Percentiles rank a stretch among this genome's conserved stretches.
Evolutionary conservation across 805 yeast species (phyloP).

Genomic region (Wickerhamiella azymoides): DNA sequence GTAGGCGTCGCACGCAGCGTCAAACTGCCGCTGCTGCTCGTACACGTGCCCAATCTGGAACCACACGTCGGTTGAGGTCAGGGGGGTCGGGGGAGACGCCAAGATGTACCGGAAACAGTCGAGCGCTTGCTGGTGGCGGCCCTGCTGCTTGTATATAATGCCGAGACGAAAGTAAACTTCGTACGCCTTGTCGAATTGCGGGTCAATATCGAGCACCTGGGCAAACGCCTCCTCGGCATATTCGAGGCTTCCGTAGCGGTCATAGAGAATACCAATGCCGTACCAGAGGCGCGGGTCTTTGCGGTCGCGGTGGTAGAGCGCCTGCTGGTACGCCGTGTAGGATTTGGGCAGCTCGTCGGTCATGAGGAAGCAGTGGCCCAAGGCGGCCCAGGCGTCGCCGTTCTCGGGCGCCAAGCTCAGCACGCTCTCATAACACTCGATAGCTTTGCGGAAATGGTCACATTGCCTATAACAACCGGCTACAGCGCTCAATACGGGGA

Average conservation of each 20-base stretch:
- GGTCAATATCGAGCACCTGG: constrained; percentile 87
- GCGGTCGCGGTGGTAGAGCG: constrained; percentile 82
- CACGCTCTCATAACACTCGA: constrained; percentile 84
- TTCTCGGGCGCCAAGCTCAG: constrained; percentile 67
- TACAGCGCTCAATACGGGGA: constrained; percentile 69
- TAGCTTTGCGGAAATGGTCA: constrained; percentile 87
- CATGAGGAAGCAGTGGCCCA: constrained; percentile 92
- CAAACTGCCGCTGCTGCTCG: constrained; percentile 85
- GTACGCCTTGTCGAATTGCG: constrained; percentile 88
- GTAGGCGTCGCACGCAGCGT: constrained; percentile 87
- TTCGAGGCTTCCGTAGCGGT: constrained; percentile 88
- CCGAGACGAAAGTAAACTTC: constrained; percentile 95
- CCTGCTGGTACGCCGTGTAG: constrained; percentile 93
- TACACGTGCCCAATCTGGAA: constrained; percentile 94
- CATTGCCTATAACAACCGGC: constrained; percentile 81
- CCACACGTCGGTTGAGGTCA: constrained; percentile 96
- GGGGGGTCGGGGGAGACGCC: constrained; percentile 83
- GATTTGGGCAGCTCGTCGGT: constrained; percentile 92
- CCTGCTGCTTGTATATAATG: constrained; percentile 90
- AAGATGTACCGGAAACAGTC: constrained; percentile 92
- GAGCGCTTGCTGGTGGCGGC: constrained; percentile 69
- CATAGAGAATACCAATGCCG: constrained; percentile 93
- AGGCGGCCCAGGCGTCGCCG: constrained; percentile 94
- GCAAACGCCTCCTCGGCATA: constrained; percentile 98
- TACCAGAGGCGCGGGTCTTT: constrained; percentile 97